Conservation (phyloP, 2,329 filamentous ascomycete species). For the Venturia asperata region DNA sequence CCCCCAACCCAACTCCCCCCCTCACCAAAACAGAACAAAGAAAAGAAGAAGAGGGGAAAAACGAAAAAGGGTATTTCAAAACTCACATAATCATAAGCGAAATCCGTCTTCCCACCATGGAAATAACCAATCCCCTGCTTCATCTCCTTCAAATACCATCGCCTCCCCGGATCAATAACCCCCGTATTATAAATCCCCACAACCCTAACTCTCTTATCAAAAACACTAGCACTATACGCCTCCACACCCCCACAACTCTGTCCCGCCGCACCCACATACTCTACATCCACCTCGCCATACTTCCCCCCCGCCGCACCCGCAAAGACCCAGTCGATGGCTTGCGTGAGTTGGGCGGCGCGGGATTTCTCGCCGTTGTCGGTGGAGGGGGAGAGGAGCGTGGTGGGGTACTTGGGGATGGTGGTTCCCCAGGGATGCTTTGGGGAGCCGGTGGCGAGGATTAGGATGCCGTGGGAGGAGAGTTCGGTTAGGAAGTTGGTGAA, state of each 20-base stretch:
- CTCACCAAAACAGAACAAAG: too few relatives aligned
- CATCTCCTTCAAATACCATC: slow-evolving; percentile 18
- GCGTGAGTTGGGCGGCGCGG: slow-evolving; percentile 11
- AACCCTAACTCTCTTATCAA: slow-evolving; percentile 16
- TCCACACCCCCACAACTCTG: slow-evolving; percentile 20
- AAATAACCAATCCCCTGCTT: slow-evolving; percentile 18
- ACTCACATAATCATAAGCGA: slow-evolving; percentile 18
- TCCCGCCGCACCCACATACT: slow-evolving; percentile 12
- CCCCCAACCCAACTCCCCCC: too few relatives aligned
- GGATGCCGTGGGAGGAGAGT: slow-evolving; percentile 17
- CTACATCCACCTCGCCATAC: slow-evolving; percentile 18
- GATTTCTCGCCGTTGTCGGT: slow-evolving; percentile 13
- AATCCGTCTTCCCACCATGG: slow-evolving; percentile 18
- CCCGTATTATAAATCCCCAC: slow-evolving; percentile 20
- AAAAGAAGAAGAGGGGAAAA: too few relatives aligned
- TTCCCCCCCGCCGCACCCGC: slow-evolving; percentile 16
- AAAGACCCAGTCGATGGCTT: slow-evolving; percentile 19
- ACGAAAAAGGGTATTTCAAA: background rate
- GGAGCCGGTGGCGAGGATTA: slow-evolving; percentile 17
- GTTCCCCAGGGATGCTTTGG: background rate
- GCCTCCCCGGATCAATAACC: slow-evolving; percentile 19
- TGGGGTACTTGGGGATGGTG: background rate
- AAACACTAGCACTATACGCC: slow-evolving; percentile 17
- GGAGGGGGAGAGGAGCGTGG: background rate
- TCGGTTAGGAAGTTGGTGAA: slow-evolving; percentile 20